Evolutionary conservation across 345 rosid species (phyloP), one percentile per base, ranked within the genome.

Genomic region (Linum trigynum): DNA sequence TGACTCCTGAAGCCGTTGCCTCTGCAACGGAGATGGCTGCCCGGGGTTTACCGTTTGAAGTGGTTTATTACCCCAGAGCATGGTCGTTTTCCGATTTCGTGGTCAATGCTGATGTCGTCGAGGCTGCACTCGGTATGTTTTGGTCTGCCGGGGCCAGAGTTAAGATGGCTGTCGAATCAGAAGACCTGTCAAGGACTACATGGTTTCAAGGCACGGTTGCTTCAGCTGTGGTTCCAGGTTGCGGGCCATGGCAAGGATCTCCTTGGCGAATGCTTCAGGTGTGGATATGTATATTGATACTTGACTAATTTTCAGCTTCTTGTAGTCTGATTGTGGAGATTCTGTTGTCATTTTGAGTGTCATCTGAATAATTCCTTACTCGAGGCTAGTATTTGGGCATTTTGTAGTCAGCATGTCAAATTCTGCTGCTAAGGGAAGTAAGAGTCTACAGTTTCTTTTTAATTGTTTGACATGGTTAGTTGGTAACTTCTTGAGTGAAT

Each of bases 191-290:
- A 0, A 63, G 94, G 72, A 77, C 82, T 66, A 81, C 92, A 0
- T 90, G 90, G 89, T 82, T 81, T 74, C 97, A 86, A 65, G 99
- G 97, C 35, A 80, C 81, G 1, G 70, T 94, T 5, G 61, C 77
- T 14, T 78, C 83, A 38, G 76, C 82, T 55, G 68, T 64, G 7
- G 60, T 68, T 39, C 78, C 82, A 0, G 84, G 79, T 57, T 64
- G 72, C 36, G 84, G 90, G 50, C 77, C 73, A 3, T 89, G 92
- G 95, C 79, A 72, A 38, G 82, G 87, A 61, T 92, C 98, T 71
- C 88, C 89, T 5, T 92, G 99, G 99, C 90, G 89, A 14, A 85
- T 79, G 81, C 90, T 94, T 77, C 84, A 83, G 92, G 99, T 90
- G 75, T 66, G 59, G 7, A 15, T 17, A 37, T 57, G 60, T 57